phyloP scores from a whole-genome alignment of 306 rosid species.

The Notholithocarpus densiflorus region DNA sequence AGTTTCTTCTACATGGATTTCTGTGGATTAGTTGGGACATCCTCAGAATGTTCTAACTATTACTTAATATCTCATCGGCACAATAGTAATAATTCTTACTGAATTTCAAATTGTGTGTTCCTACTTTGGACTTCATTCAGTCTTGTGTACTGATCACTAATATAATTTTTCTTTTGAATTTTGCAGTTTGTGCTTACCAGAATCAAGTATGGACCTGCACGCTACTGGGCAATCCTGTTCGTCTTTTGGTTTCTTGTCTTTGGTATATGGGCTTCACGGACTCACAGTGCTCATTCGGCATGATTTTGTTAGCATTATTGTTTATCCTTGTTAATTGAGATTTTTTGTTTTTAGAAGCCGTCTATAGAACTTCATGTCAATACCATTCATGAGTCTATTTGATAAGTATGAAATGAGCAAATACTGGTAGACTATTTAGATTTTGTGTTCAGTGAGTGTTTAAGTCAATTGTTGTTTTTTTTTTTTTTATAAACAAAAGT shows the following conservation, averaged over 20 bases:
- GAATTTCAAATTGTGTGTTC: background rate
- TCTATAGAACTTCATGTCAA: constrained; percentile 21
- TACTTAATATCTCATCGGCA: background rate
- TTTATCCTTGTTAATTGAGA: background rate
- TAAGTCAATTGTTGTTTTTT: background rate
- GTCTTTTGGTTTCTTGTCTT: constrained; percentile 98
- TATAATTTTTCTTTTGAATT: constrained; percentile 23
- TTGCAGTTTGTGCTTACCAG: constrained; percentile 95
- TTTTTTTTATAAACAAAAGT: too few relatives aligned
- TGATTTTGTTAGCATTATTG: constrained; percentile 26
- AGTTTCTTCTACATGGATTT: background rate
- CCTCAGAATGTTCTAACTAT: background rate
- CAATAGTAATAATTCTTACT: background rate
- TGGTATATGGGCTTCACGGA: constrained; percentile 97
- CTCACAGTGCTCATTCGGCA: constrained; percentile 68
- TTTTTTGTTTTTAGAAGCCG: background rate
- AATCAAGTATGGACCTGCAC: constrained; percentile 96
- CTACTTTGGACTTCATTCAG: background rate
- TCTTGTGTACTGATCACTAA: constrained; percentile 5
- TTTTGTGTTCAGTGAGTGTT: background rate
- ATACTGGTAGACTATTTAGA: constrained; percentile 14
- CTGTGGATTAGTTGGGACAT: background rate
- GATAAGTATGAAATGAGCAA: constrained; percentile 7
- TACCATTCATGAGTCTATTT: constrained; percentile 9
- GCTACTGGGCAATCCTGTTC: constrained; percentile 97